Percentiles rank a stretch among this genome's conserved stretches.
phyloP scores from a whole-genome alignment of 75 land plant species.

The Sequoia sempervirens region DNA sequence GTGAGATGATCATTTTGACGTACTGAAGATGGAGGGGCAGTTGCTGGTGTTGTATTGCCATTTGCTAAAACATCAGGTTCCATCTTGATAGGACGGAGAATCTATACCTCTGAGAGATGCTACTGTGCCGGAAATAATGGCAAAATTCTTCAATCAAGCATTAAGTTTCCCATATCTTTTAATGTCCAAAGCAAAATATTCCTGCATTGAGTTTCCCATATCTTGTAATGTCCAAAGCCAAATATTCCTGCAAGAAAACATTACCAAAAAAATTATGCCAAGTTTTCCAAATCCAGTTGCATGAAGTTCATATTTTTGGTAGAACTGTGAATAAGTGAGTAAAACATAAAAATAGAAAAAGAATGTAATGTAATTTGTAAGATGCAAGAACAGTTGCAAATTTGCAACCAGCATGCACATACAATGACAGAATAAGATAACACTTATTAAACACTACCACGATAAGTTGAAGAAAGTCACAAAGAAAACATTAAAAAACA shows the following conservation, averaged over 20 bases:
- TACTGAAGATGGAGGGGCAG: conserved; percentile 16
- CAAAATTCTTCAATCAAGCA: not conserved
- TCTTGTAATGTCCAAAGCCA: not conserved
- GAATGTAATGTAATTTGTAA: not conserved
- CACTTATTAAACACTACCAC: not conserved
- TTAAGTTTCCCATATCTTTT: not conserved
- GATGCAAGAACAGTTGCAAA: not conserved
- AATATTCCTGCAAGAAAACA: not conserved
- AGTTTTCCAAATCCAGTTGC: not conserved
- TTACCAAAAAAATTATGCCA: not conserved
- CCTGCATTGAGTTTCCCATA: not conserved
- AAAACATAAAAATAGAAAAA: not conserved
- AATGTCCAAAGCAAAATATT: not conserved
- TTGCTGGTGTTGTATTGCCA: conserved; percentile 12
- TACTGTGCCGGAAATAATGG: not conserved
- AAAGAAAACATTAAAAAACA: not conserved
- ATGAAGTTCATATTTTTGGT: not conserved
- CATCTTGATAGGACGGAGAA: not conserved
- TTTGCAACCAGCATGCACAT: not conserved
- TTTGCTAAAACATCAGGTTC: conserved; percentile 7
- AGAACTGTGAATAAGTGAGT: not conserved
- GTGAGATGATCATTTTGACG: conserved; percentile 39
- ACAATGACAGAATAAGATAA: not conserved
- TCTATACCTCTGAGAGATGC: not conserved
- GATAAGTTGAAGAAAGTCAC: not conserved